phyloP scores from a whole-genome alignment of 768 basidiomycete species.

The Tephrocybe sp. region DNA sequence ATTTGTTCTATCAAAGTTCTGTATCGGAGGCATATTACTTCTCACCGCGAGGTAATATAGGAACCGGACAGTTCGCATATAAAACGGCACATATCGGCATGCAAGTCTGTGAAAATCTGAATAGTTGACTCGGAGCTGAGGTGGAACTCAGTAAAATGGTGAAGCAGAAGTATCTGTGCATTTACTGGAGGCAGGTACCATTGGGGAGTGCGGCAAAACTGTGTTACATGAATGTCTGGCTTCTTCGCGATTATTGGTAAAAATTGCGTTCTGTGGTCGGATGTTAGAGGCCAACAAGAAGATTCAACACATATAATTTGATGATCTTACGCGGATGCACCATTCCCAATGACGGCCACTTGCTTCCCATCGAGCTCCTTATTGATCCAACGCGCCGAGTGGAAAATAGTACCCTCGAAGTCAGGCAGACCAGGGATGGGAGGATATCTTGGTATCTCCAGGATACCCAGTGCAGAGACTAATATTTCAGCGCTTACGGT shows the following conservation, averaged over 20 bases:
- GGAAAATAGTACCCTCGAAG: slow-evolving; percentile 53
- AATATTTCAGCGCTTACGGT: slow-evolving; percentile 43
- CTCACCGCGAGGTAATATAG: slow-evolving; percentile 17
- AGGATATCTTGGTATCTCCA: slow-evolving; percentile 44
- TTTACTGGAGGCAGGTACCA: slow-evolving; percentile 49
- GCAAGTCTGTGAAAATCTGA: slow-evolving; percentile 35
- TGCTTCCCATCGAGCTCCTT: slow-evolving; percentile 43
- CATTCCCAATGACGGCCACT: slow-evolving; percentile 62
- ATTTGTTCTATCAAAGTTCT: background rate
- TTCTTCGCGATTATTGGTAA: slow-evolving; percentile 43
- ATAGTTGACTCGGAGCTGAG: slow-evolving; percentile 28
- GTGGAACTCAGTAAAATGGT: background rate
- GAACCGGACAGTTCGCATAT: slow-evolving; percentile 29
- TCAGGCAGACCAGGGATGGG: slow-evolving; percentile 30
- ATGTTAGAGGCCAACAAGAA: background rate
- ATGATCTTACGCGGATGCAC: slow-evolving; percentile 45
- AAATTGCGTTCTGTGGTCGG: slow-evolving; percentile 45
- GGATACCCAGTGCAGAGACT: slow-evolving; percentile 48
- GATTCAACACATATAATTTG: slow-evolving; percentile 8
- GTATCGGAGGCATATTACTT: background rate
- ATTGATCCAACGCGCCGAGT: slow-evolving; percentile 52
- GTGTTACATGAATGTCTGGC: slow-evolving; percentile 38
- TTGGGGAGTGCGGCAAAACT: slow-evolving; percentile 51
- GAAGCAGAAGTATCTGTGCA: background rate
- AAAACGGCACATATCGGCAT: slow-evolving; percentile 40